phyloP scores from a whole-genome alignment of 2,329 filamentous ascomycete species.

The Colletotrichum simmondsii region DNA sequence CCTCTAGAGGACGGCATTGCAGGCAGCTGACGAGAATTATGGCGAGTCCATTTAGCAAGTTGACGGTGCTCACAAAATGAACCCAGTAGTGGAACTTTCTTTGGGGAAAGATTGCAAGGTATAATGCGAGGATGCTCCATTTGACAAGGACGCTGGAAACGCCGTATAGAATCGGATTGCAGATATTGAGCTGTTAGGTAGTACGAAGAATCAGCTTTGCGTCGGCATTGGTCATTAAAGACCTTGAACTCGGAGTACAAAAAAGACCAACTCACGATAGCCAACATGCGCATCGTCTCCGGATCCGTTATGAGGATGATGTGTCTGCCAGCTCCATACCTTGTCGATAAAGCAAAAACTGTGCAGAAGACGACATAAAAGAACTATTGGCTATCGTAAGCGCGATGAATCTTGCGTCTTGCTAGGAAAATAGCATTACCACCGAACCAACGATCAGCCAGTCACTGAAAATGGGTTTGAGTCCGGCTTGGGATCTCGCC shows the following conservation, averaged over 20 bases:
- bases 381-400: constrained; percentile 2
- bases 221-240: neutral
- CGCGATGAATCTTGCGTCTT: neutral
- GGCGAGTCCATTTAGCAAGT: constrained; percentile 11
- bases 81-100: constrained; percentile 19
- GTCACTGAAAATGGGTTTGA: constrained; percentile 18
- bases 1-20: constrained; percentile 14
- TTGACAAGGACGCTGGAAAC: constrained; percentile 16
- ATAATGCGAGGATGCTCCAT: constrained; percentile 23
- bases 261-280: constrained; percentile 13
- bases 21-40: constrained; percentile 24
- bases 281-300: constrained; percentile 22
- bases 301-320: constrained; percentile 24
- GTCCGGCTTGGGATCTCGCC: constrained; percentile 1
- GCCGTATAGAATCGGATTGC: constrained; percentile 22
- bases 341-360: constrained; percentile 22
- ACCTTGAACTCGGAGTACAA: neutral
- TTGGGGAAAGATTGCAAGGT: constrained; percentile 19
- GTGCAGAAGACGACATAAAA: constrained; percentile 22
- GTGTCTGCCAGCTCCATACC: constrained; percentile 23
- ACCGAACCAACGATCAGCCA: constrained; percentile 23
- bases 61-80: constrained; percentile 10
- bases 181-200: constrained; percentile 12
- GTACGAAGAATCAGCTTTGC: neutral
- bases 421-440: neutral